phyloP scores from a whole-genome alignment of 768 basidiomycete genomes.

The Cantharellus cinnabarinus region DNA sequence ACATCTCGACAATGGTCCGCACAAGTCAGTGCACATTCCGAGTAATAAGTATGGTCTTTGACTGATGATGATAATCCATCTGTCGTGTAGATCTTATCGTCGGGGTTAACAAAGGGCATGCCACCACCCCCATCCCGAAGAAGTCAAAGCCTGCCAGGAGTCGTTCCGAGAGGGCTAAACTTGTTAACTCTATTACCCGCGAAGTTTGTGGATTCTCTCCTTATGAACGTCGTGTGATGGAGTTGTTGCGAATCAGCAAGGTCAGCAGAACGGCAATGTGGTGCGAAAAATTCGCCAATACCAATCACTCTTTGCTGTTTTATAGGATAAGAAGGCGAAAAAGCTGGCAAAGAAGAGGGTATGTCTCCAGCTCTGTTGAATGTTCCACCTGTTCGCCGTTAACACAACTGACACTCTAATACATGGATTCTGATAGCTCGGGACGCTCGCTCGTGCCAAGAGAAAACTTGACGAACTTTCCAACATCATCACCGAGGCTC shows the following conservation, averaged over 20 bases:
- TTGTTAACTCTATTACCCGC: slow-evolving; percentile 81
- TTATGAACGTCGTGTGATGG: slow-evolving; percentile 95
- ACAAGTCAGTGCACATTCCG: background rate
- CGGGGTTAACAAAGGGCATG: slow-evolving; percentile 76
- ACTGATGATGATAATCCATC: background rate
- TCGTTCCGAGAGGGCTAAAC: slow-evolving; percentile 75
- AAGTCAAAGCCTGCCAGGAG: slow-evolving; percentile 62
- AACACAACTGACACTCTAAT: background rate
- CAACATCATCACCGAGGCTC: slow-evolving; percentile 42
- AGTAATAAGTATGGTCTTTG: background rate
- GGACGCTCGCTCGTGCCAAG: slow-evolving; percentile 95
- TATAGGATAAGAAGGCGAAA: slow-evolving; percentile 93
- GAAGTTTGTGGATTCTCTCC: slow-evolving; percentile 97
- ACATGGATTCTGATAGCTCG: slow-evolving; percentile 37
- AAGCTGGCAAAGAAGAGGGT: slow-evolving; percentile 99
- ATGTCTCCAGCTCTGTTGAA: slow-evolving; percentile 17
- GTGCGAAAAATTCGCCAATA: slow-evolving; percentile 3
- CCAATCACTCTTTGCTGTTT: slow-evolving; percentile 1
- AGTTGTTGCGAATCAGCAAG: slow-evolving; percentile 94
- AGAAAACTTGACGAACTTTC: slow-evolving; percentile 96
- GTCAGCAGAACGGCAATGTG: slow-evolving; percentile 17
- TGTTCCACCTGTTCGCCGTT: background rate
- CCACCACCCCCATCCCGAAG: slow-evolving; percentile 69
- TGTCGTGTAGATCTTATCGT: slow-evolving; percentile 48
- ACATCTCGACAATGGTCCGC: background rate